Conservation (phyloP, 495 filamentous ascomycete species). For the Penicillium robsamsonii region DNA sequence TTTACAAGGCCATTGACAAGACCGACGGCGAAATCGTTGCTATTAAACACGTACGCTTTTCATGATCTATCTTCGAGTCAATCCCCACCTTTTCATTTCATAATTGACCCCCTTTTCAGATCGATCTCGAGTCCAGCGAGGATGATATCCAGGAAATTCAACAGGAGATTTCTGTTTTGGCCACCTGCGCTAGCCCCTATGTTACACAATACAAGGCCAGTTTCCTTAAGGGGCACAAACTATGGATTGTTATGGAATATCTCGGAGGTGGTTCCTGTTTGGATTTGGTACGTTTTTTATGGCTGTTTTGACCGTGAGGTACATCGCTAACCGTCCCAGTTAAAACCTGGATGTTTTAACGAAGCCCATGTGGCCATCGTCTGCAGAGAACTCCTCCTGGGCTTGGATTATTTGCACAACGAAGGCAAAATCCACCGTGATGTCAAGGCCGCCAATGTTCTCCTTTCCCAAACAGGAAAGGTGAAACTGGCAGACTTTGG, state of each 20-base stretch:
- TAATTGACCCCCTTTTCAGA: constrained; percentile 54
- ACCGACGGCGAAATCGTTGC: constrained; percentile 85
- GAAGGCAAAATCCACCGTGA: constrained; percentile 97
- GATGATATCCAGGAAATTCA: constrained; percentile 98
- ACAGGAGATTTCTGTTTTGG: constrained; percentile 92
- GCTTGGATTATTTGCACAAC: constrained; percentile 88
- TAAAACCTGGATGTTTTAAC: constrained; percentile 88
- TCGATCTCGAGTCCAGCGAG: constrained; percentile 96
- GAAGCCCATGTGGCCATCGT: constrained; percentile 94
- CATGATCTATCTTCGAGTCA: constrained; percentile 9
- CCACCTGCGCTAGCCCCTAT: constrained; percentile 87
- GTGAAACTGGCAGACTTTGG: constrained; percentile 98
- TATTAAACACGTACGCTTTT: constrained; percentile 74
- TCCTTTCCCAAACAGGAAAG: constrained; percentile 82
- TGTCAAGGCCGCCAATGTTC: constrained; percentile 93
- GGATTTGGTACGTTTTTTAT: constrained; percentile 63
- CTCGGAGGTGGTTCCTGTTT: constrained; percentile 90
- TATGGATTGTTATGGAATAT: constrained; percentile 99
- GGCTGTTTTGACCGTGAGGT: not conserved
- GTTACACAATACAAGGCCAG: constrained; percentile 97
- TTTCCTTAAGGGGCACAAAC: constrained; percentile 88
- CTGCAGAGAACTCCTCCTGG: constrained; percentile 84
- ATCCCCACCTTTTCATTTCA: constrained; percentile 13
- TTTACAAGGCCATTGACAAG: constrained; percentile 92
- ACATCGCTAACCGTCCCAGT: constrained; percentile 47